Evolutionary conservation across 345 rosid species (phyloP).

Genomic region (Hirschfeldia incana): DNA sequence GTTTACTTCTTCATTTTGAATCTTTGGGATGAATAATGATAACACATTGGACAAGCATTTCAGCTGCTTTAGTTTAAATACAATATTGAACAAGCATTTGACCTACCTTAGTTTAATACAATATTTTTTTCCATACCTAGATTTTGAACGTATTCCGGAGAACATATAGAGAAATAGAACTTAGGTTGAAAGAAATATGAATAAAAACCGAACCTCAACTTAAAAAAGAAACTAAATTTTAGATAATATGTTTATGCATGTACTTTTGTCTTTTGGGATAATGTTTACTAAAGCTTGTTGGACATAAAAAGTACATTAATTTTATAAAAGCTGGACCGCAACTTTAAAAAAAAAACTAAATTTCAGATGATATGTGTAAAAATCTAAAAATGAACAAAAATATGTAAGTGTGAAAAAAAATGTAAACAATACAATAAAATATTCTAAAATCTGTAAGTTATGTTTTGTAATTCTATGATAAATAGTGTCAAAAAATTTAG

Average conservation of each 20-base stretch:
- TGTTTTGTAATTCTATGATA: too few relatives aligned
- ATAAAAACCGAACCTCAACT: not conserved
- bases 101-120: not conserved
- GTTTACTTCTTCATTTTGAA: not conserved
- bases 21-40: not conserved
- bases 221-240: not conserved
- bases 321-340: too few relatives aligned
- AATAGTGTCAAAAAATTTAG: too few relatives aligned
- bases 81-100: not conserved
- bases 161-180: not conserved
- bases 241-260: not conserved
- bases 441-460: too few relatives aligned
- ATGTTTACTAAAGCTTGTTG: too few relatives aligned
- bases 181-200: not conserved
- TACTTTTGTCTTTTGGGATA: not conserved
- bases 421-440: too few relatives aligned
- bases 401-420: too few relatives aligned
- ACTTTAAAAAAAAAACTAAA: too few relatives aligned
- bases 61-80: too few relatives aligned
- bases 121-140: not conserved
- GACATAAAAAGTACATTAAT: too few relatives aligned
- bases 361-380: too few relatives aligned
- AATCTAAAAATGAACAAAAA: too few relatives aligned
- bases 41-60: not conserved
- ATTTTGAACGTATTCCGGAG: not conserved